Base-by-base conservation (phyloP, 2,329 filamentous ascomycete species). In the Penicillium sp. region DNA sequence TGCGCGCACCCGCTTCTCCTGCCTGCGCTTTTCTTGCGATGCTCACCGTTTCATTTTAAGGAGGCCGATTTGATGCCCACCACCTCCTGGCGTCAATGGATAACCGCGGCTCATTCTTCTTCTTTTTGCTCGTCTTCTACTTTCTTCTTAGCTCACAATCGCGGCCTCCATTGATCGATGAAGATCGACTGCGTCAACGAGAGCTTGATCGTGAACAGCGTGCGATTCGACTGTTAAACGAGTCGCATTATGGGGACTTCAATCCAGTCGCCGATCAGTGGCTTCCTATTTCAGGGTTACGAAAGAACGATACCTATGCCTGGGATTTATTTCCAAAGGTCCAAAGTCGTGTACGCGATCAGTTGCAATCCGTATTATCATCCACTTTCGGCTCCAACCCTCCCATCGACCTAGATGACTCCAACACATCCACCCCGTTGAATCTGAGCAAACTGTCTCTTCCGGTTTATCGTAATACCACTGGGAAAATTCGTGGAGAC, bases 231-330 rank as follows among this genome's bases (percentile, higher is more conserved):
- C 66, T 81, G n/a, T 63, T 83, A 33, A 79, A 79, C 47, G 77
- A 75, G 52, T 80, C 81, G 7, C 71, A 69, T 5, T 83, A 82
- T 70, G 81, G 80, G 31, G 79, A 83, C 49, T 79, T 86, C 34
- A 71, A 79, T 64, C 70, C 76, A 18, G 57, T 56, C 26, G 67
- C 74, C 9, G 68, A 77, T 55, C 76, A 70, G 59, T 83, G 77
- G 80, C 74, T 92, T 55, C 91, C 91, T 63, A 77, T 96, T 48
- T 90, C 90, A 2, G 93, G 93, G 1, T 87, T 95, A 57, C 83
- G 89, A 45, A 77, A 85, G 43, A 82, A 86, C 18, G 89, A 96
- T 73, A 85, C 83, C 4, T 91, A 90, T 71, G 87, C 85, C 1
- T 97, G 92, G 92, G 83, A 87, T 29, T 81, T 91, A 53, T 77